These are phyloP conservation scores for Colletotrichum neosansevieriae DNA, from an alignment of 2,329 filamentous ascomycete species.

Conservation along the genomic window DNA sequence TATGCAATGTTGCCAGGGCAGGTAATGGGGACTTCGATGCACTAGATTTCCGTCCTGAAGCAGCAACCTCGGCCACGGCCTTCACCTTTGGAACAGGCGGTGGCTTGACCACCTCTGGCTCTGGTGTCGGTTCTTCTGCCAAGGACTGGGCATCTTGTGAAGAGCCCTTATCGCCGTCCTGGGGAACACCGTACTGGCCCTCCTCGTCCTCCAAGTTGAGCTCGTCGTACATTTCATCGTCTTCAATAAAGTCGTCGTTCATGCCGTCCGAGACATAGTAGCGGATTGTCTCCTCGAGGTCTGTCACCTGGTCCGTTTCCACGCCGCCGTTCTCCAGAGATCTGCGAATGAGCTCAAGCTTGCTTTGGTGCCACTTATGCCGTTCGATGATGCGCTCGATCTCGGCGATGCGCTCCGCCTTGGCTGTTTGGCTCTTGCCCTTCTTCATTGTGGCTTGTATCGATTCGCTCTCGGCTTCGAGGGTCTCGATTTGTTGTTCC, in stretches of 20 bases:
- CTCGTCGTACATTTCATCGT: conserved; percentile 96
- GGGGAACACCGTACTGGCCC: conserved; percentile 82
- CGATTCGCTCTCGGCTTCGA: conserved; percentile 89
- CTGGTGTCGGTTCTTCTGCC: conserved; percentile 79
- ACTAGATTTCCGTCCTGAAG: conserved; percentile 78
- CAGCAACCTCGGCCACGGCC: conserved; percentile 61
- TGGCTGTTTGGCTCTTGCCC: conserved; percentile 86
- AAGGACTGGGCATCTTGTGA: conserved; percentile 95
- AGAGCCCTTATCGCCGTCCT: conserved; percentile 88
- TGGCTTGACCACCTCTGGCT: conserved; percentile 65
- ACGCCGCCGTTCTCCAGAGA: conserved; percentile 93
- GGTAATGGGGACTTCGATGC: conserved; percentile 93
- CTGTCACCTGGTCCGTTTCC: conserved; percentile 86
- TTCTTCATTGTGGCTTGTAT: conserved; percentile 94
- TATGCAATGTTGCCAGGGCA: conserved; percentile 90
- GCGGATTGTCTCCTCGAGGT: conserved; percentile 90
- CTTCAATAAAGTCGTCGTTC: conserved; percentile 91
- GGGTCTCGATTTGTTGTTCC: conserved; percentile 90
- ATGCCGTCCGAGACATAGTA: conserved; percentile 95
- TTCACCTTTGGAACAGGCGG: conserved; percentile 51
- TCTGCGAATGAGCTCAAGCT: conserved; percentile 89
- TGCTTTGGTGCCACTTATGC: conserved; percentile 96
- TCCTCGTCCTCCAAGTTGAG: conserved; percentile 94
- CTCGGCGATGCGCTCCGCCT: conserved; percentile 88
- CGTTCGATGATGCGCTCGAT: conserved; percentile 87